Conservation (phyloP, 2,329 filamentous ascomycete genomes). For the Colletotrichum agaves region DNA sequence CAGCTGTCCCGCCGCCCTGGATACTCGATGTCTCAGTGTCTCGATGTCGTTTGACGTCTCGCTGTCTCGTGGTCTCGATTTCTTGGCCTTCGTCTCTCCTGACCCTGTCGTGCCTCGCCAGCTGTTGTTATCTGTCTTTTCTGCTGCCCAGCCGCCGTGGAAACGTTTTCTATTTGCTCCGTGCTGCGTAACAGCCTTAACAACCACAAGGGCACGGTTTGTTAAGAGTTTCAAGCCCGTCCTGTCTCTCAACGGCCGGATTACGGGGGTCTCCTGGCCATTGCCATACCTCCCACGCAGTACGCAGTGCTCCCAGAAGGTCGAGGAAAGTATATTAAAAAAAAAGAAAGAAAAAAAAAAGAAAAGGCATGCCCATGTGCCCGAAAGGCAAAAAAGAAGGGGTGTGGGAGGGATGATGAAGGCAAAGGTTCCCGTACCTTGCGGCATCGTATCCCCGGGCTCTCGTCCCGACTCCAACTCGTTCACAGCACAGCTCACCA, state of each 20-base stretch:
- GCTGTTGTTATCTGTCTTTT: background rate
- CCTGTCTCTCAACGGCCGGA: conserved; percentile 13
- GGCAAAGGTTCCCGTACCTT: conserved; percentile 27
- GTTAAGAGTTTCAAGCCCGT: background rate
- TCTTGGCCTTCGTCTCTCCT: background rate
- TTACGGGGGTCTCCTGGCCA: background rate
- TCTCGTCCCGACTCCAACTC: conserved; percentile 5
- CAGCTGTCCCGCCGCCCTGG: conserved; percentile 22
- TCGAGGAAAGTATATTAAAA: too few species aligned
- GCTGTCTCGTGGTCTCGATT: background rate
- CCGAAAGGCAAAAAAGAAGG: conserved; percentile 19
- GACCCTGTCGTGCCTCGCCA: background rate
- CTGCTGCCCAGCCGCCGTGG: background rate
- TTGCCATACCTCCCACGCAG: background rate
- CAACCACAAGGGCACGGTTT: background rate
- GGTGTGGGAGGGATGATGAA: conserved; percentile 21
- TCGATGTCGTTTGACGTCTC: background rate
- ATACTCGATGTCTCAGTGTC: conserved; percentile 9
- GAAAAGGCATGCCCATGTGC: conserved; percentile 15
- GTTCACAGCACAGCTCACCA: background rate
- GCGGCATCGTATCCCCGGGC: conserved; percentile 16
- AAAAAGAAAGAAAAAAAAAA: background rate
- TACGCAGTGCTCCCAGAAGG: too few species aligned
- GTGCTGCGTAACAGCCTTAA: background rate
- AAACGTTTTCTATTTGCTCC: background rate